Base-by-base conservation (phyloP, 2,329 filamentous ascomycete species). In the Trichoderma sp. region DNA sequence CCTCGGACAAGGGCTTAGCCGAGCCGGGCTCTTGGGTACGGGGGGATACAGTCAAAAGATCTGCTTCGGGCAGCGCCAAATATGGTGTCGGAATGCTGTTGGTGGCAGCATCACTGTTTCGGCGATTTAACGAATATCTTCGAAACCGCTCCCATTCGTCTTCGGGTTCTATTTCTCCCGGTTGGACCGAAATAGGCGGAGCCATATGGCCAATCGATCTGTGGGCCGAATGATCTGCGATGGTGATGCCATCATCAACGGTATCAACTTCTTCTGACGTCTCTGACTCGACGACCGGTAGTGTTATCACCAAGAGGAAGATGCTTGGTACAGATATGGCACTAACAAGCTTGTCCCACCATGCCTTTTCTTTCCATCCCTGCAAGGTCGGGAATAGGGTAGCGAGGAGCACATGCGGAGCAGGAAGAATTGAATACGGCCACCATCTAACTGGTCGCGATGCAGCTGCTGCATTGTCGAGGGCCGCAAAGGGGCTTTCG, bases 331-430 rank as follows among this genome's bases (percentile, higher is more conserved):
- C 90, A 8, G 94, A 94, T 47, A 96, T 85, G 13, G 96, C 75
- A 53, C 93, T 95, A 59, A 97, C 82, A 56, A 94, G 81, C 76
- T 92, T 94, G 74, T 95, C 94, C 89, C 90, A 93, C n/a, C 91
- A 79, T n/a, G 84, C 89, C 80, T 97, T 98, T 33, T 91, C 88
- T 55, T 80, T 83, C 93, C 95, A 99, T 31, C 87, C 89, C 72
- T 89, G 90, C 35, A 99, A 81, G 0, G 95, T 97, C 0, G 96
- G 96, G 73, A 98, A 97, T 0, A 99, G 80, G 0, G 92, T 94
- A 19, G 88, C 86, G 19, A 89, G 79, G 16, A 98, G 83, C 8
- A 91, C 81, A 68, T 91, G 85, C 2, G 93, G 93, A 13, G 92
- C 82, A 3, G 94, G 92, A 5, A 97, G 81, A 24, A 92, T 73